Base-by-base conservation (phyloP, 2,329 filamentous ascomycete genomes). In the Trichoderma arundinaceum region DNA sequence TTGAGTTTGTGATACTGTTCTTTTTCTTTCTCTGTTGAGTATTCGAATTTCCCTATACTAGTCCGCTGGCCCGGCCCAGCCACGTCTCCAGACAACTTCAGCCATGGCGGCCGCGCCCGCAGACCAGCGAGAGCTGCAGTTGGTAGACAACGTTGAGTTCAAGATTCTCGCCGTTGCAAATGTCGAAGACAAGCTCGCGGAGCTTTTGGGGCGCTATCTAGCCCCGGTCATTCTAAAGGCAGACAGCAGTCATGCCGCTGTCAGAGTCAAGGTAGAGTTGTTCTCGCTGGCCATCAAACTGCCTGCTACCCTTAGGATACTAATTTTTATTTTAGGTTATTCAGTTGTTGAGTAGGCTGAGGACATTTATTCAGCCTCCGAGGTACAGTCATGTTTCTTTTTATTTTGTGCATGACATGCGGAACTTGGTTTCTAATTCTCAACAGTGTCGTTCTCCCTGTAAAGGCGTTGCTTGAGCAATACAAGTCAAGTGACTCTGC, bases 91-190 rank as follows among this genome's bases (percentile, higher is more conserved):
- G 28, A 44, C 39, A 46, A 46, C 60, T 19, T 1, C 39, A 53
- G 22, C 28, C 67, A 82, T 82, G 80, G 72, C 80, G 32, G 67
- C 71, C 33, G 61, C 72, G 32, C 74, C 80, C 10, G 72, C 80
- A 6, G 88, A 91, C 77, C 83, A 90, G 77, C 87, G 89, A 68
- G 93, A 97, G 84, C 83, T 96, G 70, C 86, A 88, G 70, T 86
- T 97, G 68, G 86, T 97, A 60, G 91, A 91, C 73, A 94, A 92
- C 74, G 90, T 96, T 52, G 93, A 96, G 77, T 87, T 95, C 74
- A 87, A 89, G 69, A 95, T 97, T 72, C 75, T 88, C 15, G 90
- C 87, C 33, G 86, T 94, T 60, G 90, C 94, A 33, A 91, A 92
- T 71, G 89, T 92, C 59, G 94, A 97, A 75, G 83, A 87, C 68